Evolutionary conservation across 192 early-diverging fungal genomes (phyloP).

Genomic region (Irineochytrium annulatum): DNA sequence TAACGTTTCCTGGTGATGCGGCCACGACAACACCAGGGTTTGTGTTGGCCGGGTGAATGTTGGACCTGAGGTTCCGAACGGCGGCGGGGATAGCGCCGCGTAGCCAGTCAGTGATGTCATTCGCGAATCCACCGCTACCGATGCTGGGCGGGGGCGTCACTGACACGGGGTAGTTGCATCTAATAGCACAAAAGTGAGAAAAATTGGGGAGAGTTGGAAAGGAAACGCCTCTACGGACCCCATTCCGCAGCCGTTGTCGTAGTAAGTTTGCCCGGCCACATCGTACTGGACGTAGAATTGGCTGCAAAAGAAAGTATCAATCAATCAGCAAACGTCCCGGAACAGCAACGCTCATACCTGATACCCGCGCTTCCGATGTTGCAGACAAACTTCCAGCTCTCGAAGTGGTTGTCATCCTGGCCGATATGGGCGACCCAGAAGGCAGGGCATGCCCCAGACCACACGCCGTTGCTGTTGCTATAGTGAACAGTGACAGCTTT

Average conservation of each 20-base stretch:
- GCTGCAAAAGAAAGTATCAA: no score
- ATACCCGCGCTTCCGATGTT: background rate
- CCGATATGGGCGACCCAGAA: background rate
- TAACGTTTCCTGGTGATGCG: background rate
- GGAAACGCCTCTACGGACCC: conserved; percentile 3
- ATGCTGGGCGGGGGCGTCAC: background rate
- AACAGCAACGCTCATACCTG: no score
- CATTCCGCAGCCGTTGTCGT: conserved; percentile 11
- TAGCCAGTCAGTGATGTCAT: conserved; percentile 11
- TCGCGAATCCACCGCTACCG: background rate
- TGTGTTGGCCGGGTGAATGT: conserved; percentile 21
- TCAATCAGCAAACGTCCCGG: no score
- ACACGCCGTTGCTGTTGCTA: background rate
- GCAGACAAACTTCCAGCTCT: background rate
- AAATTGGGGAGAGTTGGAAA: background rate
- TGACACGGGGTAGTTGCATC: conserved; percentile 7
- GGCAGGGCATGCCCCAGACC: background rate
- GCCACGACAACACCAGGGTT: conserved; percentile 10
- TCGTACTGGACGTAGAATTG: background rate
- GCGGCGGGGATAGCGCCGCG: conserved; percentile 1
- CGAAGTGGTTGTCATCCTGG: background rate
- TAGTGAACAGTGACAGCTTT: background rate
- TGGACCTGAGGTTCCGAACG: conserved; percentile 6
- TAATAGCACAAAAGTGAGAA: conserved; percentile 28
- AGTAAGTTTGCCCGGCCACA: background rate